Percentiles rank a stretch among this genome's conserved stretches.
Conservation (phyloP, 345 rosid genomes). For the Euclidium syriacum region DNA sequence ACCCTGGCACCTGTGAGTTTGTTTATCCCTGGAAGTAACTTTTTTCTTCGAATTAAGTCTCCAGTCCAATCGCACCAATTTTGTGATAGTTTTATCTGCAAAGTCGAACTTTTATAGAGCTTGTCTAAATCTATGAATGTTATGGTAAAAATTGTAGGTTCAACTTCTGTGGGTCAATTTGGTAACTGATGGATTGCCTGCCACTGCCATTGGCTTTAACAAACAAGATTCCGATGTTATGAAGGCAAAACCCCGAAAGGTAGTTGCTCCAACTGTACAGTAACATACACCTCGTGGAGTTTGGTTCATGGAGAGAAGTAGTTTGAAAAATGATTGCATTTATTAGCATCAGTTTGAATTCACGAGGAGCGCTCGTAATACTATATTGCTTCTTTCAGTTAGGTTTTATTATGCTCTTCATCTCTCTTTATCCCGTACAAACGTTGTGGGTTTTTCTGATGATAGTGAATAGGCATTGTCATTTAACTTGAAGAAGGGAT, state of each 20-base stretch:
- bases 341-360: neutral
- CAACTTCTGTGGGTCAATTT: conserved; percentile 98
- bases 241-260: conserved; percentile 99
- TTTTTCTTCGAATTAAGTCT: neutral
- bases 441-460: neutral
- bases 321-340: neutral
- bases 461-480: neutral
- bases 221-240: conserved; percentile 97
- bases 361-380: no score
- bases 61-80: neutral
- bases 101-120: neutral
- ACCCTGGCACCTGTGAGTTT: conserved; percentile 95
- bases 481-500: neutral
- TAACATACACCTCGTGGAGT: neutral
- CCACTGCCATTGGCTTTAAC: conserved; percentile 98
- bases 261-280: conserved; percentile 24
- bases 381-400: no score
- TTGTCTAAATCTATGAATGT: neutral
- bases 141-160: conserved; percentile 49
- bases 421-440: neutral
- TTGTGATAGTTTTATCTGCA: neutral
- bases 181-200: conserved; percentile 99
- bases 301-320: neutral
- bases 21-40: conserved; percentile 9
- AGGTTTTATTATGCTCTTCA: no score